phyloP scores from a whole-genome alignment of 1,284 basidiomycete species.

The Pseudozyma sp. region DNA sequence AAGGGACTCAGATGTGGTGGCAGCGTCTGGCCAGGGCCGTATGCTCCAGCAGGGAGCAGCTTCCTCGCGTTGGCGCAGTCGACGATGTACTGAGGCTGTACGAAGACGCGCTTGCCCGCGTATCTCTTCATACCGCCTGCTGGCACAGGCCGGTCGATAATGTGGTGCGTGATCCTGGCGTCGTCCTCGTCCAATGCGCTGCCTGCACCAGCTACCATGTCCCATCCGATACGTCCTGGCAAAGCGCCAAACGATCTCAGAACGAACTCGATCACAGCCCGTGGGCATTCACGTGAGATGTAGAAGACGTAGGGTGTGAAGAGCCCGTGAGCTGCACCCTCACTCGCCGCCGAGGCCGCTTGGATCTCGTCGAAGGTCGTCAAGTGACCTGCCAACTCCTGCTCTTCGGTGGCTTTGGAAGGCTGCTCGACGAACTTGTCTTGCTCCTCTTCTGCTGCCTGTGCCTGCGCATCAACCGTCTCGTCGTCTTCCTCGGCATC shows the following conservation, averaged over 20 bases:
- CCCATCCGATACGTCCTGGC: conserved; percentile 84
- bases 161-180: conserved; percentile 88
- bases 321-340: conserved; percentile 69
- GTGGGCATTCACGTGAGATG: conserved; percentile 91
- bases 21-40: conserved; percentile 85
- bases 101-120: conserved; percentile 78
- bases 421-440: conserved; percentile 69
- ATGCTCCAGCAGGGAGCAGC: conserved; percentile 85
- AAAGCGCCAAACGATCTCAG: conserved; percentile 84
- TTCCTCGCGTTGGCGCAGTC: conserved; percentile 92
- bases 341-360: conserved; percentile 45
- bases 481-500: conserved; percentile 44
- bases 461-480: conserved; percentile 24
- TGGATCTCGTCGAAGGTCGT: conserved; percentile 80
- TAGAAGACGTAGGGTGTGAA: conserved; percentile 92
- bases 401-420: conserved; percentile 74
- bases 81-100: conserved; percentile 98
- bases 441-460: conserved; percentile 21
- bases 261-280: conserved; percentile 93
- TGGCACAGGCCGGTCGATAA: conserved; percentile 85
- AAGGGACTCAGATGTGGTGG: conserved; percentile 98
- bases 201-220: conserved; percentile 81
- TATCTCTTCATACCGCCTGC: conserved; percentile 57
- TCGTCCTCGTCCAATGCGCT: conserved; percentile 78
- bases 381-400: conserved; percentile 71